These are phyloP conservation scores for Arthromyces matolae DNA, from an alignment of 768 basidiomycete species.

Conservation along the genomic window DNA sequence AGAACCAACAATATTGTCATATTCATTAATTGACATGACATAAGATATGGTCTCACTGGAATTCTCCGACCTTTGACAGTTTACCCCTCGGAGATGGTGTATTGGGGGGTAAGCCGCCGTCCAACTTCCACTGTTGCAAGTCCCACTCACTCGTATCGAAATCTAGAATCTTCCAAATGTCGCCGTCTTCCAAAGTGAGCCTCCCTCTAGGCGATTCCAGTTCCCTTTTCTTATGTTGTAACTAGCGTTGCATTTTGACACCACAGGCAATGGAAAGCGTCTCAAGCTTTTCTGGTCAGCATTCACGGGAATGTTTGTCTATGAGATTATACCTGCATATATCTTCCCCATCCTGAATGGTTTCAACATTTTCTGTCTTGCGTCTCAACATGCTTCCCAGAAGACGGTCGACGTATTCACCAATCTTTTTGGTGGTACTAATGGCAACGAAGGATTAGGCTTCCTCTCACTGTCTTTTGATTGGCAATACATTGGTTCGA, in stretches of 20 bases:
- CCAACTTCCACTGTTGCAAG: background rate
- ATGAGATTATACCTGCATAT: slow-evolving; percentile 51
- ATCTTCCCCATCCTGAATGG: slow-evolving; percentile 65
- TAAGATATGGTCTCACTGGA: slow-evolving; percentile 57
- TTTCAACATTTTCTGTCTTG: slow-evolving; percentile 56
- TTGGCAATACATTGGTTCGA: slow-evolving; percentile 62
- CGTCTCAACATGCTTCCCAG: slow-evolving; percentile 45
- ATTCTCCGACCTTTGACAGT: slow-evolving; percentile 55
- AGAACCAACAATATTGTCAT: slow-evolving; percentile 5
- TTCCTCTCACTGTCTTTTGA: slow-evolving; percentile 60
- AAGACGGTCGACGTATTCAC: slow-evolving; percentile 48
- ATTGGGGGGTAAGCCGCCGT: slow-evolving; percentile 43
- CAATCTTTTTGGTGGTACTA: slow-evolving; percentile 62
- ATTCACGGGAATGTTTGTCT: slow-evolving; percentile 49
- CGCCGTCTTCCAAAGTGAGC: slow-evolving; percentile 55
- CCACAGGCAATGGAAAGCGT: slow-evolving; percentile 40
- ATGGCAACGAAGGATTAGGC: slow-evolving; percentile 67
- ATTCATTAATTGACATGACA: background rate
- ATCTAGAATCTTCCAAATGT: slow-evolving; percentile 52
- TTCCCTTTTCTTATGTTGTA: background rate
- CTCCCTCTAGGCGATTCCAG: background rate
- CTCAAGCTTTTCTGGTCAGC: slow-evolving; percentile 50
- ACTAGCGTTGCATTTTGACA: slow-evolving; percentile 48
- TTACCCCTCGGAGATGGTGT: slow-evolving; percentile 63
- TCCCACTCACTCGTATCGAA: background rate